These are phyloP conservation scores for Angomonas desouzai DNA, from an alignment of 208 protist genomes.

Conservation along the genomic window DNA sequence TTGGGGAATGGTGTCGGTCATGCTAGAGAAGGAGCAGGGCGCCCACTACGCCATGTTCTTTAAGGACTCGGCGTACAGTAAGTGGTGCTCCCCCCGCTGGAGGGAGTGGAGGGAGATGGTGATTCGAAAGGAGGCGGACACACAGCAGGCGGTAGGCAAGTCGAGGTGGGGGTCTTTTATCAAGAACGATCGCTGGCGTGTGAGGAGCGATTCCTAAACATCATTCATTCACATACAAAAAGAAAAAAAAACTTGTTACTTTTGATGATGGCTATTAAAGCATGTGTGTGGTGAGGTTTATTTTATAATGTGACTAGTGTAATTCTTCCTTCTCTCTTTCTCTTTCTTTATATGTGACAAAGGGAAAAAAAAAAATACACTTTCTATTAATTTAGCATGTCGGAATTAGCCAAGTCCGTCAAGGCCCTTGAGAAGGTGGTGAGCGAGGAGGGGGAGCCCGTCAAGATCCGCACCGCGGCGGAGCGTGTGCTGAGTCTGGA, in stretches of 20 bases:
- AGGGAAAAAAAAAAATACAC: slow-evolving; percentile 12
- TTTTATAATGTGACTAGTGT: neutral
- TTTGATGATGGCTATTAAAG: too few relatives aligned
- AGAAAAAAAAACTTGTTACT: slow-evolving; percentile 3
- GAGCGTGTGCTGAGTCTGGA: slow-evolving; percentile 65
- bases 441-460: slow-evolving; percentile 32
- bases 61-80: slow-evolving; percentile 53
- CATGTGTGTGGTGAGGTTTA: neutral
- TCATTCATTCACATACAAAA: neutral
- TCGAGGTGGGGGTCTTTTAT: slow-evolving; percentile 70
- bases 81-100: slow-evolving; percentile 82
- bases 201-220: slow-evolving; percentile 29
- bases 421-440: slow-evolving; percentile 56
- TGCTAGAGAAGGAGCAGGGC: slow-evolving; percentile 61
- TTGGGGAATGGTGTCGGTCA: slow-evolving; percentile 64
- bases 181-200: slow-evolving; percentile 63
- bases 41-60: slow-evolving; percentile 85
- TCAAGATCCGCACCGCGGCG: slow-evolving; percentile 42
- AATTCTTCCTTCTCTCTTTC: slow-evolving; percentile 1
- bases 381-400: slow-evolving; percentile 29
- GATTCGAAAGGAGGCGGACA: slow-evolving; percentile 51
- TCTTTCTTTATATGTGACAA: slow-evolving; percentile 9
- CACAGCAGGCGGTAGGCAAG: slow-evolving; percentile 44
- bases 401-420: slow-evolving; percentile 61
- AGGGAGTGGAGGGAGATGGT: slow-evolving; percentile 81